phyloP scores from a whole-genome alignment of 1,284 basidiomycete genomes.

The Trichosporon coremiiforme region DNA sequence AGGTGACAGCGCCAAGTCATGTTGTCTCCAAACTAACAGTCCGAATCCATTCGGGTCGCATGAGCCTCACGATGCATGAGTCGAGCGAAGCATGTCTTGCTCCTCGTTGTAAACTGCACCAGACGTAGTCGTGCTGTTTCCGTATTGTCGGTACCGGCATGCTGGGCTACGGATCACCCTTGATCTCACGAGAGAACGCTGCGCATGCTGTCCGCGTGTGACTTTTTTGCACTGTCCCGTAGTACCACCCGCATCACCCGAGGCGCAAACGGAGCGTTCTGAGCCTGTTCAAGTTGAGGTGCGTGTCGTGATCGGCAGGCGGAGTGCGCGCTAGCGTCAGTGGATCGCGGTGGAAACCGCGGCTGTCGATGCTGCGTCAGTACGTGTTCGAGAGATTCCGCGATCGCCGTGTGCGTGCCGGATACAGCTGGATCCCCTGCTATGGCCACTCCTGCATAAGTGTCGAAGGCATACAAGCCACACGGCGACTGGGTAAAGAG shows the following conservation, averaged over 20 bases:
- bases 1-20: background rate
- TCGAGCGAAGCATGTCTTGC: too few relatives aligned
- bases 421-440: background rate
- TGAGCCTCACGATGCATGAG: too few relatives aligned
- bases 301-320: background rate
- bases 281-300: background rate
- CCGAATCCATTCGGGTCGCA: too few relatives aligned
- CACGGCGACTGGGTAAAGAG: slow-evolving; percentile 4
- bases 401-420: background rate
- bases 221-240: too few relatives aligned
- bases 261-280: too few relatives aligned
- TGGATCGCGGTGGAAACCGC: background rate
- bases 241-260: too few relatives aligned
- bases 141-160: too few relatives aligned
- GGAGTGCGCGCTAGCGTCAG: background rate
- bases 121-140: too few relatives aligned
- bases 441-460: slow-evolving; percentile 12
- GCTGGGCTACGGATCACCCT: too few relatives aligned
- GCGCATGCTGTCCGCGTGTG: too few relatives aligned
- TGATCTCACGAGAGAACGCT: too few relatives aligned
- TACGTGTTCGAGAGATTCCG: background rate
- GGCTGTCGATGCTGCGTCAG: background rate
- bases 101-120: too few relatives aligned
- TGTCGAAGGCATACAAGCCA: slow-evolving; percentile 17
- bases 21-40: background rate